Evolutionary conservation across 2,329 filamentous ascomycete species (phyloP).

Genomic region (Elsinoe australis): DNA sequence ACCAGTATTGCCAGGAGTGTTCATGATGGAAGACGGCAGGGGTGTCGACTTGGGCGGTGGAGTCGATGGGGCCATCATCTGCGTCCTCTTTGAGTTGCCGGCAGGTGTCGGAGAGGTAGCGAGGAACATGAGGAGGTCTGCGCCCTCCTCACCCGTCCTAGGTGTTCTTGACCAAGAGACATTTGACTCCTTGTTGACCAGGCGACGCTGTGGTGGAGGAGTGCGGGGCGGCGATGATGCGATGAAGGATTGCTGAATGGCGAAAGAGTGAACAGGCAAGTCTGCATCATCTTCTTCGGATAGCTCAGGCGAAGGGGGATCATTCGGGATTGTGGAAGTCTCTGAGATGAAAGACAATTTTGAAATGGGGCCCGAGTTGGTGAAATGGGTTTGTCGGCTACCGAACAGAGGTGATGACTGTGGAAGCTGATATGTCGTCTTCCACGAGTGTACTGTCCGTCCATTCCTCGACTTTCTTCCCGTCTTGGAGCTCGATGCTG

Average conservation of each 20-base stretch:
- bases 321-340: constrained; percentile 59
- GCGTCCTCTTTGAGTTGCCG: constrained; percentile 43
- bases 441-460: constrained; percentile 56
- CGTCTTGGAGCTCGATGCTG: constrained; percentile 27
- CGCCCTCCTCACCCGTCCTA: constrained; percentile 68
- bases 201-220: constrained; percentile 50
- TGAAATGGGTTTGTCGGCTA: constrained; percentile 66
- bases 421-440: constrained; percentile 64
- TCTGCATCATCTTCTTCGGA: constrained; percentile 77
- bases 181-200: constrained; percentile 35
- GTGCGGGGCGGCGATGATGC: constrained; percentile 79
- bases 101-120: constrained; percentile 87
- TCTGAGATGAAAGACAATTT: constrained; percentile 73
- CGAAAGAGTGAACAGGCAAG: constrained; percentile 68
- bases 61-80: constrained; percentile 47
- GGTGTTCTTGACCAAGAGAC: constrained; percentile 40
- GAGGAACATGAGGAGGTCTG: constrained; percentile 78
- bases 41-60: constrained; percentile 50
- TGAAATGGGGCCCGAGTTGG: constrained; percentile 53
- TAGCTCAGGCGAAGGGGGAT: constrained; percentile 51
- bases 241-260: constrained; percentile 44
- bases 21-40: constrained; percentile 78
- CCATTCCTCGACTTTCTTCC: constrained; percentile 27
- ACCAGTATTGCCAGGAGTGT: constrained; percentile 63
- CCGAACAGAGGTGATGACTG: constrained; percentile 83